Evolutionary conservation across 1,284 basidiomycete species (phyloP).

Genomic region (Trametes polyzona): DNA sequence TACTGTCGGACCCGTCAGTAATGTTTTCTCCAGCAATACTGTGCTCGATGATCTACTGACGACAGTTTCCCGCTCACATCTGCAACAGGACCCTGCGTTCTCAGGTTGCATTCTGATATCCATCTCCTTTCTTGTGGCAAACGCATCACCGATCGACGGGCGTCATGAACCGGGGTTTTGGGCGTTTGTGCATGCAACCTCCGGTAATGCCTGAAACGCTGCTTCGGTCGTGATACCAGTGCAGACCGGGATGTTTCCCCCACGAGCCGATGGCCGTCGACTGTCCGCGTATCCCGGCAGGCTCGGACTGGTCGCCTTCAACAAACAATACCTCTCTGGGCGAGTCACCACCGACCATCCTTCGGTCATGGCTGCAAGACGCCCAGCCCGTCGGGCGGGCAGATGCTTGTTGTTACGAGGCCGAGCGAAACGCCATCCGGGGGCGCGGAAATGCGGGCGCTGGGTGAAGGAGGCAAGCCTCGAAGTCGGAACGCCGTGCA

Average conservation of each 20-base stretch:
- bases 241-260: slow-evolving; percentile 15
- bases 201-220: slow-evolving; percentile 2
- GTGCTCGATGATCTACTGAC: neutral
- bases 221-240: slow-evolving; percentile 11
- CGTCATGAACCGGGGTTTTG: neutral
- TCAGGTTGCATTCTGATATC: neutral
- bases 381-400: neutral
- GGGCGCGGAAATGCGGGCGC: neutral
- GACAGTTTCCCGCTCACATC: neutral
- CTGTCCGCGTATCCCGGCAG: slow-evolving; percentile 5
- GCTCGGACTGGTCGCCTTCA: neutral
- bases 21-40: neutral
- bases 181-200: neutral
- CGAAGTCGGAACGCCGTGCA: slow-evolving; percentile 11
- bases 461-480: neutral
- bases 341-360: neutral
- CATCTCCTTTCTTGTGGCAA: neutral
- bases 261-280: slow-evolving; percentile 2
- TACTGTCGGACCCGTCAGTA: neutral
- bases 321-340: neutral
- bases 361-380: neutral
- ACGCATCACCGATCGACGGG: neutral
- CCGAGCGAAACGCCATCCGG: slow-evolving; percentile 6
- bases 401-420: neutral
- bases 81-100: neutral